Evolutionary conservation across 164 flowering plant species (phyloP), one percentile per base, ranked within the genome.

Genomic region (Protea cynaroides): DNA sequence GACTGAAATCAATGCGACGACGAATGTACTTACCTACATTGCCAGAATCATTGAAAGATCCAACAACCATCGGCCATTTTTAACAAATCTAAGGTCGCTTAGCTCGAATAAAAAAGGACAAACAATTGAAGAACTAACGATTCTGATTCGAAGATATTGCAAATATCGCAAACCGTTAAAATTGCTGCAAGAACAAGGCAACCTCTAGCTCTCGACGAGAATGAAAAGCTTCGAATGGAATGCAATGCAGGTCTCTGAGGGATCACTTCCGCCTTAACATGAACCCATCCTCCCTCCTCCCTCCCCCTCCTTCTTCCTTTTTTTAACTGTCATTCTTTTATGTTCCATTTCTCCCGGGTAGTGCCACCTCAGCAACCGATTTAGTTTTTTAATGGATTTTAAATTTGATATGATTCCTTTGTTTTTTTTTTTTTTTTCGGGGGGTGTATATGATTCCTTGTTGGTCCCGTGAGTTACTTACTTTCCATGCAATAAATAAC

Each of bases 301-400:
- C 0, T 29, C 34, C 5, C 34, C 34, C 34, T 29, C 34, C 15
- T 21, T 52, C 14, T 24, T 18, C 49, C 65, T 7, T 52, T 51
- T 66, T 50, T 66, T 68, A 43, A 56, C 61, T 62, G 66, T 68
- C 56, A 29, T 57, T 56, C 55, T 54, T 23, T 18, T 56, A 23
- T 62, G 36, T 56, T 57, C 55, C 59, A 60, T 61, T 54, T 61
- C 43, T 57, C 38, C 62, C 37, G 69, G 69, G 22, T 56, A 17
- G 14, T 59, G 69, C 50, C 64, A 66, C 59, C 63, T 66, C 50
- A 59, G 14, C 69, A 66, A 66, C 69, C 22, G 69, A 64, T 58
- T 50, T 23, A 13, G 49, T 12, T 62, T 40, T 12, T 40, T 8
- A 40, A 40, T 40, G 1, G 46, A 40, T 40, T 3, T 40, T 1